Base-by-base conservation (phyloP, 2,329 filamentous ascomycete species). In the Sporothrix schenckii region DNA sequence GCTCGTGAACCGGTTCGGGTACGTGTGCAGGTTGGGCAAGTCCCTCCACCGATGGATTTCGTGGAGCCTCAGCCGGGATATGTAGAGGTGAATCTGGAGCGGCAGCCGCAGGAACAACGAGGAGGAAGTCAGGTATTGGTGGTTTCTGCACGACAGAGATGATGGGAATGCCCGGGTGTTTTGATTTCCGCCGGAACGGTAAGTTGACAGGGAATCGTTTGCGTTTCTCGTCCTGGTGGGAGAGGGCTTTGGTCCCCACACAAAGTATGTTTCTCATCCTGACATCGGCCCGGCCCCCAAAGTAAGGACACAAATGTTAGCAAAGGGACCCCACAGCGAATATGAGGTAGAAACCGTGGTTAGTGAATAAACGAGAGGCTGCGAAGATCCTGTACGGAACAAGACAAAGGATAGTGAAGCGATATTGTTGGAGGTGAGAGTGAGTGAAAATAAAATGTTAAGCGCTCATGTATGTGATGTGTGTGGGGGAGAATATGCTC, bases 231-330 rank as follows among this genome's bases (percentile, higher is more conserved):
- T 61, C 60, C 3, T 56, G 24, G 2, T 69, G 68, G 49, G 50
- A 41, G 52, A 56, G 47, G 14, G 21, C 58, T 39, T 66, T 61
- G 34, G 58, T 56, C 49, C 68, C 60, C 47, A 60, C 68, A 14
- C 68, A 69, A 41, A 69, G 68, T n/a, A 69, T 34, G 60, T 58
- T 54, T 65, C 39, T 66, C 68, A 69, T 69, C 24, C 60, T 69
- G 21, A 24, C 34, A 34, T 6, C 24, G 24, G 47, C 41, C 34
- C 1, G 21, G 21, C 4, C 19, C 27, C 30, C 24, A 24, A 6
- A 24, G 11, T 34, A 58, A 27, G 13, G 39, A 53, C 7, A 44
- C 19, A 10, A 34, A 21, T 47, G 63, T 49, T 49, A 70, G 63
- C 41, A 11, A 24, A 49, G 24, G 47, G 11, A 19, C 24, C 9